phyloP scores from a whole-genome alignment of 1,139 yeast genomes.

The Candida tetrigidarum region DNA sequence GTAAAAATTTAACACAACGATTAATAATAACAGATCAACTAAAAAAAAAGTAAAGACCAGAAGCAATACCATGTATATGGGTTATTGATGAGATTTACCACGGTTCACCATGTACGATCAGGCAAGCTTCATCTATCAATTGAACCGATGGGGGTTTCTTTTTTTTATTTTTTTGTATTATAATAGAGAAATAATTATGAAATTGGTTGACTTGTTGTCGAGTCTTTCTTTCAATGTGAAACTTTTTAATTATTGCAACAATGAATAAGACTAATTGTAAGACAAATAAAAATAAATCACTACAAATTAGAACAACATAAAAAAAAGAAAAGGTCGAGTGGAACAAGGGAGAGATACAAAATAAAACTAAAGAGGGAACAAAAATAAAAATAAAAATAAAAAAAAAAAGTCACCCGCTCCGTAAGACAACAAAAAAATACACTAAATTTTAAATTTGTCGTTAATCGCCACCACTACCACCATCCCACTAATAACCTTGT shows the following conservation, averaged over 20 bases:
- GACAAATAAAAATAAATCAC: no score
- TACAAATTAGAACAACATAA: background rate
- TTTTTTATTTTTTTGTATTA: no score
- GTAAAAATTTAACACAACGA: background rate
- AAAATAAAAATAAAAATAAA: background rate
- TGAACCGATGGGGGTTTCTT: no score
- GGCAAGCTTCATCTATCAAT: no score
- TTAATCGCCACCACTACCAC: constrained; percentile 4
- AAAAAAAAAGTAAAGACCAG: background rate
- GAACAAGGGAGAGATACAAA: background rate
- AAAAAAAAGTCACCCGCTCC: constrained; percentile 4
- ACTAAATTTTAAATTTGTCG: background rate
- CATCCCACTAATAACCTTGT: constrained; percentile 3
- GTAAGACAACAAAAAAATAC: background rate
- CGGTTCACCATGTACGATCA: no score
- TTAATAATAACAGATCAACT: background rate
- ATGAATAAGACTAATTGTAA: no score
- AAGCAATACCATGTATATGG: background rate
- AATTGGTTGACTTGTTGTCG: no score
- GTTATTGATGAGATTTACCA: no score
- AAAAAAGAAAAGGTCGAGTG: background rate
- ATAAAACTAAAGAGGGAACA: background rate
- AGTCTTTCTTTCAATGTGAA: no score
- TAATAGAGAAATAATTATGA: no score
- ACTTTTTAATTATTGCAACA: no score